phyloP scores from a whole-genome alignment of 2,329 filamentous ascomycete species.

The Arthroderma sp. region DNA sequence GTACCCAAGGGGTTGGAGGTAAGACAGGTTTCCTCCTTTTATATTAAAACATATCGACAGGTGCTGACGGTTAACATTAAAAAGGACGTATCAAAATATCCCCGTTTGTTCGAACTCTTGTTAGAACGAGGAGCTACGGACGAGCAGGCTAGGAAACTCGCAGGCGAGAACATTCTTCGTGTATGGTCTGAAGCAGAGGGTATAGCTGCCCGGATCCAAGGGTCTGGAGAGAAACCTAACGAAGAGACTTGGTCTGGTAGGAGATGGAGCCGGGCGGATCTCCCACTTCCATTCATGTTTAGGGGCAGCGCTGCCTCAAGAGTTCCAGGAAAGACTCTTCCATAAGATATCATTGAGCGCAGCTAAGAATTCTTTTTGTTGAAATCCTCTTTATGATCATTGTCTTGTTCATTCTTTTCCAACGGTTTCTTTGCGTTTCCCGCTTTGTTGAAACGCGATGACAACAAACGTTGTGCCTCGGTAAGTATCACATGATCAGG shows the following conservation, averaged over 20 bases:
- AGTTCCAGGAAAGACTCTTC: no score
- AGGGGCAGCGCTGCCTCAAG: neutral
- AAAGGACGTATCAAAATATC: constrained; percentile 15
- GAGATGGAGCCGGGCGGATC: constrained; percentile 5
- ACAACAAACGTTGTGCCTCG: no score
- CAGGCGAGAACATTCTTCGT: constrained; percentile 26
- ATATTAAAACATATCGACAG: neutral
- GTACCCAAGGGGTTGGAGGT: constrained; percentile 15
- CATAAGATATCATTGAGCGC: no score
- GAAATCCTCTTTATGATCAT: no score
- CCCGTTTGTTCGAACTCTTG: constrained; percentile 10
- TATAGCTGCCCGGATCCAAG: constrained; percentile 10
- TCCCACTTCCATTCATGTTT: constrained; percentile 5
- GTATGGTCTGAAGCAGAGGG: constrained; percentile 13
- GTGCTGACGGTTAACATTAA: no score
- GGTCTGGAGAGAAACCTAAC: constrained; percentile 11
- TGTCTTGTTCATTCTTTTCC: no score
- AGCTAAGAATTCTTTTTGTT: no score
- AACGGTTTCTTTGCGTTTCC: no score
- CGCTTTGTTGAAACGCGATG: no score
- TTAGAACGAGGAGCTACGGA: constrained; percentile 28
- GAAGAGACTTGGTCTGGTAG: constrained; percentile 10
- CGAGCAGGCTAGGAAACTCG: constrained; percentile 24
- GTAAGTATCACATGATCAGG: no score
- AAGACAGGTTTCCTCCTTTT: neutral